Evolutionary conservation across 2,329 filamentous ascomycete species (phyloP).

Genomic region (Cryphonectria parasitica): DNA sequence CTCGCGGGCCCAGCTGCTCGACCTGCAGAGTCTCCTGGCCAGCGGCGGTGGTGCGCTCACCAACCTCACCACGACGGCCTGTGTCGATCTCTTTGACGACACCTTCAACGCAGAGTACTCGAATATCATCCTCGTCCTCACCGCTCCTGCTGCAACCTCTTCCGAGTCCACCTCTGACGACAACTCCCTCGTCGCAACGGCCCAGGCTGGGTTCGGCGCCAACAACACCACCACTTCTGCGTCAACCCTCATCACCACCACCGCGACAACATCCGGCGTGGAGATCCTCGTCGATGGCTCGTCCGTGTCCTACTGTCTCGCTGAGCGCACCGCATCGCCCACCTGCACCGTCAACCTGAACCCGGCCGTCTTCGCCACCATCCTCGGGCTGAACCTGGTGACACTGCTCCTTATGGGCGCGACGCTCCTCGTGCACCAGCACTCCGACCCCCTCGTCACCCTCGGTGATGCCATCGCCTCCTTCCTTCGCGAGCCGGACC

Average conservation of each 20-base stretch:
- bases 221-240: neutral
- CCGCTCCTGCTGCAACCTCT: conserved; percentile 31
- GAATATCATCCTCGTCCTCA: conserved; percentile 42
- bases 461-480: conserved; percentile 56
- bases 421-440: conserved; percentile 35
- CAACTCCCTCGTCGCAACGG: conserved; percentile 42
- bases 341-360: conserved; percentile 49
- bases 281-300: conserved; percentile 33
- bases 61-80: conserved; percentile 39
- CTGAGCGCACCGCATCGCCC: conserved; percentile 29
- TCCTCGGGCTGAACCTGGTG: conserved; percentile 48
- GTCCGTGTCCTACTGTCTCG: conserved; percentile 41
- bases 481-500: conserved; percentile 52
- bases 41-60: conserved; percentile 34
- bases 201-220: conserved; percentile 15
- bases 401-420: conserved; percentile 40
- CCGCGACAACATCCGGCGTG: neutral
- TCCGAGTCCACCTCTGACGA: conserved; percentile 36
- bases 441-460: conserved; percentile 51
- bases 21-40: conserved; percentile 42
- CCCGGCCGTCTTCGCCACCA: conserved; percentile 46
- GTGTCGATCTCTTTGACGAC: conserved; percentile 39
- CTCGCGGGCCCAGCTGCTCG: conserved; percentile 39
- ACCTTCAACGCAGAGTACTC: conserved; percentile 40
- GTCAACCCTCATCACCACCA: conserved; percentile 15